Conservation (phyloP, 2,329 filamentous ascomycete genomes). For the Zymoseptoria brevis region DNA sequence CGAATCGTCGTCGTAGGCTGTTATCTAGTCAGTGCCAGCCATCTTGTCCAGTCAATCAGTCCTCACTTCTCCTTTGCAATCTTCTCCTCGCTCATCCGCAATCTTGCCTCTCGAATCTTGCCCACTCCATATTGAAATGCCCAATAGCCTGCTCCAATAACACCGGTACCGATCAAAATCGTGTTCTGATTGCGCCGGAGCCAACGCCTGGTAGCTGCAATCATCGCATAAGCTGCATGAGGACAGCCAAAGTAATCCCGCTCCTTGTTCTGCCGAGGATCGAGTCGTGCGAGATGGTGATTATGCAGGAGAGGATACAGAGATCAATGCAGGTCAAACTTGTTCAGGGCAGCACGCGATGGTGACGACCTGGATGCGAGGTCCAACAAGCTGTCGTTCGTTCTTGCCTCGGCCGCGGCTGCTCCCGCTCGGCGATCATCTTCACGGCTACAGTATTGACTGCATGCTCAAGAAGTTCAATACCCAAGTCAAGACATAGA, state of each 20-base stretch:
- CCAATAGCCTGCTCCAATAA: constrained; percentile 83
- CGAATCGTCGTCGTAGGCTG: constrained; percentile 88
- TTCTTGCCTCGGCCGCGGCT: neutral
- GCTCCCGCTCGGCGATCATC: neutral
- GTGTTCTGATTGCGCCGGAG: constrained; percentile 84
- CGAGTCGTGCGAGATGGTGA: neutral
- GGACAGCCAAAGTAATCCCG: neutral
- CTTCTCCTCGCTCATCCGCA: constrained; percentile 92
- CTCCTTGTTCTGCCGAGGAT: neutral
- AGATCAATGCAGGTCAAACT: neutral
- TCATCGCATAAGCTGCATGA: constrained; percentile 38
- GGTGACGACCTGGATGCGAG: neutral
- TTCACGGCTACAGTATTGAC: neutral
- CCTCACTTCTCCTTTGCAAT: constrained; percentile 93
- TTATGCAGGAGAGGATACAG: neutral
- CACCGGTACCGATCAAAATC: constrained; percentile 77
- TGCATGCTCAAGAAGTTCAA: no score
- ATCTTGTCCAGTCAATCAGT: neutral
- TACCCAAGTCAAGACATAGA: no score
- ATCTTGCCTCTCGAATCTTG: constrained; percentile 86
- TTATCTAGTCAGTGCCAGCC: neutral
- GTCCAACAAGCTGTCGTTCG: neutral
- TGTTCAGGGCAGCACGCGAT: neutral
- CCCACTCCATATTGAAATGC: constrained; percentile 85
- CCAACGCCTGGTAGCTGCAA: constrained; percentile 76